Evolutionary conservation across 331 rosid genomes (phyloP), one percentile per base, ranked within the genome.

Genomic region (Telfairia occidentalis): DNA sequence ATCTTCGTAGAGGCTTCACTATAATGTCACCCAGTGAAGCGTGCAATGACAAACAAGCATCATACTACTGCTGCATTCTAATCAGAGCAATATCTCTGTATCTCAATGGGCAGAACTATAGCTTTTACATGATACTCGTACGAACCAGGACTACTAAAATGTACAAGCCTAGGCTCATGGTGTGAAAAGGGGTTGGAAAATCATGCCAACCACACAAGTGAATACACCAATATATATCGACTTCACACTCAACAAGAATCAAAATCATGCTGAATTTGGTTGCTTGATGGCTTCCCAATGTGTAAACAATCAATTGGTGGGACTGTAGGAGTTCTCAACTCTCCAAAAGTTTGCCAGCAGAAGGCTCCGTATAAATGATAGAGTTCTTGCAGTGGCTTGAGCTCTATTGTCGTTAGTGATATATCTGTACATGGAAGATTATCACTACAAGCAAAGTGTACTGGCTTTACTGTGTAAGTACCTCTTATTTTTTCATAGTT

Each of bases 311-410:
- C 82, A 58, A 94, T 91, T 59, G 98, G 98, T 4, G 98, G 97
- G 57, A 89, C 70, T 1, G 96, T 89, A 1, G 96, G 89, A 78
- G 97, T 83, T 78, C 85, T 87, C 77, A 91, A 55, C 81, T 94
- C 96, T 67, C 97, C 98, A 8, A 88, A 94, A 65, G 98, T 80
- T 84, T 91, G 79, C 98, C 98, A 94, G 87, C 98, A 94, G 82
- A 88, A 94, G 71, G 98, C 92, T 35, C 85, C 81, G 59, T 89
- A 87, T 75, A 94, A 76, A 78, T 84, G 98, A 78, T 94, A 91
- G 59, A 59, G 77, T 69, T 94, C 92, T 87, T 91, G 98, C 74
- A 84, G 8, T 34, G 98, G 96, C 76, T 83, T 79, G 58, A 94
- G 86, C 83, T 90, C 64, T 38, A 94, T 84, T 32, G 86, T 65